phyloP scores from a whole-genome alignment of 2,329 filamentous ascomycete genomes.

The Pseudogymnoascus sp. region DNA sequence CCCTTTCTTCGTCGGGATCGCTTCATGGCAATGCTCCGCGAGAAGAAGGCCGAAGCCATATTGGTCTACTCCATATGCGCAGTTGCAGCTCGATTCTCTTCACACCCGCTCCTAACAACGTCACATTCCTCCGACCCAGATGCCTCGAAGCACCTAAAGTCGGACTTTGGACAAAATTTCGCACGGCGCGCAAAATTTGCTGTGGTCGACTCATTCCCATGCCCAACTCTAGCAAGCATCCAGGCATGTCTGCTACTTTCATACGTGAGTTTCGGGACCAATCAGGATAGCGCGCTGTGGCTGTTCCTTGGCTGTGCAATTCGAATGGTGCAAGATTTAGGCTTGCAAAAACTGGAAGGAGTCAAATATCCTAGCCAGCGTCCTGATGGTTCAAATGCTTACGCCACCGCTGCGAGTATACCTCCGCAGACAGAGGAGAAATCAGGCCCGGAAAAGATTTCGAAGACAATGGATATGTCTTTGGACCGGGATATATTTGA shows the following conservation, averaged over 20 bases:
- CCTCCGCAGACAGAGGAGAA: neutral
- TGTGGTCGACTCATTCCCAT: slow-evolving; percentile 73
- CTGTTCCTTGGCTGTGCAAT: slow-evolving; percentile 89
- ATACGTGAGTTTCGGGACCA: slow-evolving; percentile 82
- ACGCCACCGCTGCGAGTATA: neutral
- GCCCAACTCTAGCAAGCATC: slow-evolving; percentile 72
- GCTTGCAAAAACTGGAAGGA: slow-evolving; percentile 73
- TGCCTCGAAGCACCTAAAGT: slow-evolving; percentile 39
- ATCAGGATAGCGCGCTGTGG: slow-evolving; percentile 83
- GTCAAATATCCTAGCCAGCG: slow-evolving; percentile 35
- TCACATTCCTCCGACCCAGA: slow-evolving; percentile 34
- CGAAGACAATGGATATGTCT: neutral
- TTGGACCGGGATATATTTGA: neutral
- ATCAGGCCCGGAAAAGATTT: neutral
- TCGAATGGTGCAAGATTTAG: slow-evolving; percentile 70
- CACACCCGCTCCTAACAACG: slow-evolving; percentile 41
- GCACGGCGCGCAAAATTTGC: slow-evolving; percentile 73
- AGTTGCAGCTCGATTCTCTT: slow-evolving; percentile 71
- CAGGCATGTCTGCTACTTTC: slow-evolving; percentile 78
- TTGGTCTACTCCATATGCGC: slow-evolving; percentile 81
- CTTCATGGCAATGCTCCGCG: slow-evolving; percentile 64
- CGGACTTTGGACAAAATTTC: slow-evolving; percentile 68
- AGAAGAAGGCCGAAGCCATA: slow-evolving; percentile 75
- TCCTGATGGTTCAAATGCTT: slow-evolving; percentile 17
- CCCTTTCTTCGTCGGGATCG: slow-evolving; percentile 68